phyloP scores from a whole-genome alignment of 805 yeast genomes.

The Pichia sporocuriosa region DNA sequence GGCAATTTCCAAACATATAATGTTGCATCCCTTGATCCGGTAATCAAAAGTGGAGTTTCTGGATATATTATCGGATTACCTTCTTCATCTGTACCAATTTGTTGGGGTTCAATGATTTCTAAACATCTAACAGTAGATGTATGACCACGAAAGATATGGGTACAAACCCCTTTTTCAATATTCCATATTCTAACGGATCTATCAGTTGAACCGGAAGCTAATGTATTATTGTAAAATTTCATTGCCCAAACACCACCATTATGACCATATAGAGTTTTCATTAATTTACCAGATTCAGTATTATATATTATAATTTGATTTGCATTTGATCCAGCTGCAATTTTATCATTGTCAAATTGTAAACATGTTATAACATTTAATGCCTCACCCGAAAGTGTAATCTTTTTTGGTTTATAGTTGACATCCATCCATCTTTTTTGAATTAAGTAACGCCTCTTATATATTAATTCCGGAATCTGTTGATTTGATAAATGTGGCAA shows the following conservation, averaged over 20 bases:
- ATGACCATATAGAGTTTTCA: constrained; percentile 70
- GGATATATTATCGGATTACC: constrained; percentile 56
- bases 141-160: constrained; percentile 88
- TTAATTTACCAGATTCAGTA: constrained; percentile 60
- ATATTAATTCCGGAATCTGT: constrained; percentile 32
- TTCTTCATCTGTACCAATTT: constrained; percentile 53
- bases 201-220: constrained; percentile 93
- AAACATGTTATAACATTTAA: constrained; percentile 86
- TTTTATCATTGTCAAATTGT: constrained; percentile 84
- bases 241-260: constrained; percentile 99
- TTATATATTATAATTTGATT: constrained; percentile 74
- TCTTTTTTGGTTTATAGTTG: constrained; percentile 55
- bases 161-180: constrained; percentile 73
- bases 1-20: constrained; percentile 78
- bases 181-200: constrained; percentile 94
- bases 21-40: constrained; percentile 82
- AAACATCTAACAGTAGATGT: constrained; percentile 89
- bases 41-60: constrained; percentile 60
- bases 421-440: constrained; percentile 78
- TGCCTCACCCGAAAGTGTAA: constrained; percentile 59
- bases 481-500: constrained; percentile 11
- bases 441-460: constrained; percentile 52
- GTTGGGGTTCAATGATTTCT: constrained; percentile 67
- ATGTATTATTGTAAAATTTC: constrained; percentile 72
- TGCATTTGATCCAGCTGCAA: constrained; percentile 91